Evolutionary conservation across 1,284 basidiomycete genomes (phyloP).

Genomic region (Cutaneotrichosporon arboriforme): DNA sequence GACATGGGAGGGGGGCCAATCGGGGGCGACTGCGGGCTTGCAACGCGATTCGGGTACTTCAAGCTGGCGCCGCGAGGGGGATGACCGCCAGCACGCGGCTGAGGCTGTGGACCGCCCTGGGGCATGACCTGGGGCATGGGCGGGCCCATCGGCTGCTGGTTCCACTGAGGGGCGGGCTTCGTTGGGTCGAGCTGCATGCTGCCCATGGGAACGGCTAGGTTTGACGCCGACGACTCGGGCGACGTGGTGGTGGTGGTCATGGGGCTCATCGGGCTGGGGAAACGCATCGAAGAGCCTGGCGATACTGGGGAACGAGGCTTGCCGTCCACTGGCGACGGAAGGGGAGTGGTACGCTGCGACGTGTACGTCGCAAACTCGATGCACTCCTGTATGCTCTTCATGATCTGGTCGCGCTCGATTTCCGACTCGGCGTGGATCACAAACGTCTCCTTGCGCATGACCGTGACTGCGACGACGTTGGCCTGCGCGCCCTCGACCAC

Average conservation of each 20-base stretch:
- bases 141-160: constrained; percentile 16
- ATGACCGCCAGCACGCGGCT: too few species aligned
- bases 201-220: constrained; percentile 29
- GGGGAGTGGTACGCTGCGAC: constrained; percentile 1
- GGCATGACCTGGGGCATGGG: too few species aligned
- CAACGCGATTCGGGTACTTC: neutral
- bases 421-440: constrained; percentile 62
- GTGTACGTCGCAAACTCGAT: constrained; percentile 66
- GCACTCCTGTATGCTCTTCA: constrained; percentile 74
- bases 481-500: constrained; percentile 61
- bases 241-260: neutral
- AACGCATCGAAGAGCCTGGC: constrained; percentile 15
- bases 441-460: constrained; percentile 85
- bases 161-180: constrained; percentile 28
- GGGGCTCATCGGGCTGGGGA: constrained; percentile 29
- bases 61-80: constrained; percentile 19
- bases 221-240: neutral
- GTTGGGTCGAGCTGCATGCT: constrained; percentile 33
- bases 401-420: constrained; percentile 61
- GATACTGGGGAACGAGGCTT: constrained; percentile 2
- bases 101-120: too few species aligned
- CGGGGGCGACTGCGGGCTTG: neutral
- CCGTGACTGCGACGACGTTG: constrained; percentile 66
- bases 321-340: neutral
- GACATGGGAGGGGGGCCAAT: neutral